Conservation (phyloP, 305 asterid genomes). For the Salvia sclarea region DNA sequence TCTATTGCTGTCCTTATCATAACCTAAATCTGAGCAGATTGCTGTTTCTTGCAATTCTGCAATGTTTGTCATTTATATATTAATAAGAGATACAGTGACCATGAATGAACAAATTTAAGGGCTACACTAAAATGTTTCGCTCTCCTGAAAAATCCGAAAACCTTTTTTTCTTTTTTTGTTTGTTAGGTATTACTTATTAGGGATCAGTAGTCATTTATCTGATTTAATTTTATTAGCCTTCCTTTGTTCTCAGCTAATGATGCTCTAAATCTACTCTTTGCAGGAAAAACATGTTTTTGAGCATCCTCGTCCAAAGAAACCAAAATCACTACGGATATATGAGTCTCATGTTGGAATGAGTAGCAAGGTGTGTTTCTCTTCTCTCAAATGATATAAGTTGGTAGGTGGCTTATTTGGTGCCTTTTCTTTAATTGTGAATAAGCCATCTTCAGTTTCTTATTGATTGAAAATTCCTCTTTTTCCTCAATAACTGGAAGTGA, state of each 20-base stretch:
- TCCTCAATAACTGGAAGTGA: neutral
- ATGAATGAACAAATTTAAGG: conserved; percentile 18
- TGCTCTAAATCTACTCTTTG: conserved; percentile 30
- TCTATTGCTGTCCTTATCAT: neutral
- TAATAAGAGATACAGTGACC: conserved; percentile 13
- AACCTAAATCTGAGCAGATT: conserved; percentile 24
- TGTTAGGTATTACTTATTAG: neutral
- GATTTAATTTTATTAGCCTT: conserved; percentile 15
- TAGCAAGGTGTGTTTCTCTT: conserved; percentile 76
- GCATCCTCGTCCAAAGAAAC: conserved; percentile 91
- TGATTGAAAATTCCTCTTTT: neutral
- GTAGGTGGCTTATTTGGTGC: conserved; percentile 2
- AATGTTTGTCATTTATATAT: conserved; percentile 7
- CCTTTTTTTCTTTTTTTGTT: conserved; percentile 7
- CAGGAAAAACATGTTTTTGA: conserved; percentile 83
- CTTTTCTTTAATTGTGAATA: conserved; percentile 18
- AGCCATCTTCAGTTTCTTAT: neutral
- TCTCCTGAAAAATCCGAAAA: conserved; percentile 7
- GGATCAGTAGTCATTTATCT: conserved; percentile 14
- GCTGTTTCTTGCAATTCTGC: conserved; percentile 26
- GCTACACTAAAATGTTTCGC: conserved; percentile 2
- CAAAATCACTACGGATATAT: conserved; percentile 89
- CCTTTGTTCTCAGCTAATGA: conserved; percentile 26
- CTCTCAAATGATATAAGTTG: conserved; percentile 37
- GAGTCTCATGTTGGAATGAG: conserved; percentile 99